Percentiles rank a stretch among this genome's conserved stretches.
These are phyloP conservation scores for Aspergillus nidulans DNA, from an alignment of 495 filamentous ascomycete species.

Conservation along the genomic window DNA sequence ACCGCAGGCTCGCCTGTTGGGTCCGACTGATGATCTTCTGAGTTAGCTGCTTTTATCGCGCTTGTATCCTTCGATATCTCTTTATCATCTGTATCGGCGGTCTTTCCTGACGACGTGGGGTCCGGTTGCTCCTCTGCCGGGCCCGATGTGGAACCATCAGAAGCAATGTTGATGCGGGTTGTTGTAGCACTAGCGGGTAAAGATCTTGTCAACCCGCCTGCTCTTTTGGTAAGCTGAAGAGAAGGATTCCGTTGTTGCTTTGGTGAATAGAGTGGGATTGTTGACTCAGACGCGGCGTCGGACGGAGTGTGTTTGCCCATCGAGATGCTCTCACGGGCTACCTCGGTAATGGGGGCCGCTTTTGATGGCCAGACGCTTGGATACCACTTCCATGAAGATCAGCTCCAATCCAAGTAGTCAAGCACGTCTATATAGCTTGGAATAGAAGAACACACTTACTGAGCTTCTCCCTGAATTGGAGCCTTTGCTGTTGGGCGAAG, in stretches of 20 bases:
- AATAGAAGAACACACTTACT: constrained; percentile 23
- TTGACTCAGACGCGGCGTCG: constrained; percentile 32
- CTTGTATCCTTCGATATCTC: constrained; percentile 18
- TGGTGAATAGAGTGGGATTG: constrained; percentile 25
- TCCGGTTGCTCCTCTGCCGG: constrained; percentile 24
- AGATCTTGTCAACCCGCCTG: constrained; percentile 40
- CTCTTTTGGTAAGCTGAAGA: constrained; percentile 40
- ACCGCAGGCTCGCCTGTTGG: constrained; percentile 9
- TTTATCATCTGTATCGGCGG: constrained; percentile 24
- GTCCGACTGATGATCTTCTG: constrained; percentile 16
- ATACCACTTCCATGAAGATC: constrained; percentile 43
- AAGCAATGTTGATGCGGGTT: constrained; percentile 47
- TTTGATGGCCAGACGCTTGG: constrained; percentile 65
- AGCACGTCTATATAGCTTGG: neutral
- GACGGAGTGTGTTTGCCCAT: constrained; percentile 48
- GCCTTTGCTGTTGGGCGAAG: constrained; percentile 18
- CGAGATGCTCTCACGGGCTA: constrained; percentile 73
- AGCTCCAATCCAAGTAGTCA: constrained; percentile 6
- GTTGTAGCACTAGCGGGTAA: constrained; percentile 45
- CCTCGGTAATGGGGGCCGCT: constrained; percentile 65
- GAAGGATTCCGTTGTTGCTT: constrained; percentile 30
- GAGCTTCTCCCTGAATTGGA: constrained; percentile 26
- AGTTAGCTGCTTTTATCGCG: constrained; percentile 16
- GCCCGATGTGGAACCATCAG: constrained; percentile 39
- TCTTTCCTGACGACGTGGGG: constrained; percentile 15